These are phyloP conservation scores for Trichosporon inkin DNA, from an alignment of 1,284 basidiomycete genomes.

Conservation along the genomic window DNA sequence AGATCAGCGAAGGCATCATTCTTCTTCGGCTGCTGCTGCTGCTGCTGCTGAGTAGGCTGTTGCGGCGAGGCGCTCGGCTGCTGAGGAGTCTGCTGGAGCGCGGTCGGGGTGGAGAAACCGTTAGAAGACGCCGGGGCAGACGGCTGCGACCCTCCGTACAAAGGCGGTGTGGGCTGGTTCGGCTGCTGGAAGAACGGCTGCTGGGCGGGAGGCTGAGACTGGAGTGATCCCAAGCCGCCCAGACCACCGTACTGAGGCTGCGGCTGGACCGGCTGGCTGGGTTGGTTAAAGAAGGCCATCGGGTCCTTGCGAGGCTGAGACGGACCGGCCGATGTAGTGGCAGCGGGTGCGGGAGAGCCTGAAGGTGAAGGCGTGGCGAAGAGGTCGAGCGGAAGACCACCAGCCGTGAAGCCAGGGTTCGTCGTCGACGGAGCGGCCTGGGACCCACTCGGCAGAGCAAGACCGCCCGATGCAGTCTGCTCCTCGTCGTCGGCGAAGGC, in stretches of 20 bases:
- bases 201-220: constrained; percentile 10
- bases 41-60: constrained; percentile 15
- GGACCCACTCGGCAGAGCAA: constrained; percentile 39
- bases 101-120: constrained; percentile 12
- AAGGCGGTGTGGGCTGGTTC: constrained; percentile 10
- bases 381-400: constrained; percentile 50
- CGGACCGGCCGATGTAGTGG: constrained; percentile 11
- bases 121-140: constrained; percentile 9
- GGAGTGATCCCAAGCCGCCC: constrained; percentile 5
- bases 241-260: constrained; percentile 18
- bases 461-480: constrained; percentile 31
- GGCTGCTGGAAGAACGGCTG: constrained; percentile 15
- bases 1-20: constrained; percentile 51
- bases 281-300: constrained; percentile 47
- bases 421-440: constrained; percentile 23
- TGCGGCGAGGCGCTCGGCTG: constrained; percentile 8
- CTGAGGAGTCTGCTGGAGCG: constrained; percentile 15
- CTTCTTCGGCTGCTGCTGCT: constrained; percentile 32
- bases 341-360: constrained; percentile 25
- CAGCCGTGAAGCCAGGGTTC: constrained; percentile 33
- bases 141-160: constrained; percentile 8
- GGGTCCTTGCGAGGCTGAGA: constrained; percentile 35
- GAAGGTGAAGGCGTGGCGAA: constrained; percentile 44
- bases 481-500: constrained; percentile 47
- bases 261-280: constrained; percentile 15